Percentiles rank a stretch among this genome's conserved stretches.
phyloP scores from a whole-genome alignment of 805 yeast species.

The Metschnikowia arizonensis region DNA sequence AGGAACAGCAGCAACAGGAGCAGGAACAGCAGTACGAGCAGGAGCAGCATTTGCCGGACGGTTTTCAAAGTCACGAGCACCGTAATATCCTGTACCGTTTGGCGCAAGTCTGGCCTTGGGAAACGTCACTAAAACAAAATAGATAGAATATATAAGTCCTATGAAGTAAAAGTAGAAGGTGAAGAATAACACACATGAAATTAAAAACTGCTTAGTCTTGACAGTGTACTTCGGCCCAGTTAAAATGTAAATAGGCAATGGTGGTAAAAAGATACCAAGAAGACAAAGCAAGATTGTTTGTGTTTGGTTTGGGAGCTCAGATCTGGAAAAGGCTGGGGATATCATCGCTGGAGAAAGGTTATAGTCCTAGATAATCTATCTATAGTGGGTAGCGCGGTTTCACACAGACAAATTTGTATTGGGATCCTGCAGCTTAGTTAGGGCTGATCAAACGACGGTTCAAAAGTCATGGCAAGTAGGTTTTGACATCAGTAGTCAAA shows the following conservation, averaged over 20 bases:
- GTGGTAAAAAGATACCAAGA: conserved; percentile 35
- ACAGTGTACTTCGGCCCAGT: conserved; percentile 26
- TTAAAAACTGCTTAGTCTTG: conserved; percentile 32
- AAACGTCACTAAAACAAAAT: conserved; percentile 24
- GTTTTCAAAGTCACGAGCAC: neutral
- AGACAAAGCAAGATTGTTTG: conserved; percentile 27
- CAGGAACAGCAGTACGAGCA: neutral
- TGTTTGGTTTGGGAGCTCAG: conserved; percentile 12
- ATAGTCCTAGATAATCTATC: neutral
- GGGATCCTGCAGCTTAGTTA: too few relatives aligned
- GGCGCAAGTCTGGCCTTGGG: conserved; percentile 13
- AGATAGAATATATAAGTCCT: conserved; percentile 31
- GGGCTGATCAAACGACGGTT: too few relatives aligned
- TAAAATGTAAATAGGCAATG: conserved; percentile 34
- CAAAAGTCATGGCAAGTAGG: too few relatives aligned
- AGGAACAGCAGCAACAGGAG: neutral
- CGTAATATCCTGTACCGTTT: conserved; percentile 2
- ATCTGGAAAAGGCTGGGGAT: conserved; percentile 12
- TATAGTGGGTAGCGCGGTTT: neutral
- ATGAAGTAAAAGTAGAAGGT: conserved; percentile 25
- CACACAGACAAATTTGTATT: neutral
- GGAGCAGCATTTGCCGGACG: neutral
- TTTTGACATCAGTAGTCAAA: too few relatives aligned
- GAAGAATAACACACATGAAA: conserved; percentile 28
- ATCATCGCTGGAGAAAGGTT: conserved; percentile 2